Conservation (phyloP, 2,329 filamentous ascomycete species). For the Coniochaeta sp. region DNA sequence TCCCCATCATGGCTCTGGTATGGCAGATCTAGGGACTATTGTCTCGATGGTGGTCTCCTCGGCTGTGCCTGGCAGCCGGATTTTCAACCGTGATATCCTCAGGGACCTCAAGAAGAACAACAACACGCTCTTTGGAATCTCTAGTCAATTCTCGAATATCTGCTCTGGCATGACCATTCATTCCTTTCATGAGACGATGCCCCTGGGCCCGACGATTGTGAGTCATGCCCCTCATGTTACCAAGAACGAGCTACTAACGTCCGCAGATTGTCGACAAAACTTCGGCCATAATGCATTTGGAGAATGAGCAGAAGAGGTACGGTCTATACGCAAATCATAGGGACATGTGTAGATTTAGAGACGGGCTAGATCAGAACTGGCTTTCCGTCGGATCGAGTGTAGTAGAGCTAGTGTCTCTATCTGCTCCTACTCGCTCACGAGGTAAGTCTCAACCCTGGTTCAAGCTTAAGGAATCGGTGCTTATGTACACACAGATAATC, state of each 20-base stretch:
- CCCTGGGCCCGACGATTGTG: background rate
- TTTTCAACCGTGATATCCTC: constrained; percentile 4
- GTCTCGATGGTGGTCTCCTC: constrained; percentile 1
- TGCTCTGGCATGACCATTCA: constrained; percentile 2
- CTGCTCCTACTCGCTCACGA: background rate
- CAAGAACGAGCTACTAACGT: background rate
- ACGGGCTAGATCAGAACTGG: constrained; percentile 2
- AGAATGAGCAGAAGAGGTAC: background rate
- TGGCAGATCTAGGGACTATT: background rate
- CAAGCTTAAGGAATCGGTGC: background rate
- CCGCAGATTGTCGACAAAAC: background rate
- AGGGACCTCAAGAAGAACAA: constrained; percentile 3
- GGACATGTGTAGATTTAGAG: background rate
- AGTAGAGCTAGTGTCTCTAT: background rate
- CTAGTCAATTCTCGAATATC: constrained; percentile 2
- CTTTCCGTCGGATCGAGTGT: background rate
- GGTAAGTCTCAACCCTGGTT: background rate
- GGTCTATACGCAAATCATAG: background rate
- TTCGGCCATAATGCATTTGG: background rate
- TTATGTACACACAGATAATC: background rate
- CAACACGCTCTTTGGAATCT: constrained; percentile 3
- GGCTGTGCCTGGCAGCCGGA: constrained; percentile 1
- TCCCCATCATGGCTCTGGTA: constrained; percentile 1
- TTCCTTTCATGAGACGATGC: constrained; percentile 2
- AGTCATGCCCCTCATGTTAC: background rate